A percentile compares a stretch with the other conserved stretches of the same genome.
These are phyloP conservation scores for Stachybotrys elegans DNA, from an alignment of 2,329 filamentous ascomycete species.

Conservation along the genomic window DNA sequence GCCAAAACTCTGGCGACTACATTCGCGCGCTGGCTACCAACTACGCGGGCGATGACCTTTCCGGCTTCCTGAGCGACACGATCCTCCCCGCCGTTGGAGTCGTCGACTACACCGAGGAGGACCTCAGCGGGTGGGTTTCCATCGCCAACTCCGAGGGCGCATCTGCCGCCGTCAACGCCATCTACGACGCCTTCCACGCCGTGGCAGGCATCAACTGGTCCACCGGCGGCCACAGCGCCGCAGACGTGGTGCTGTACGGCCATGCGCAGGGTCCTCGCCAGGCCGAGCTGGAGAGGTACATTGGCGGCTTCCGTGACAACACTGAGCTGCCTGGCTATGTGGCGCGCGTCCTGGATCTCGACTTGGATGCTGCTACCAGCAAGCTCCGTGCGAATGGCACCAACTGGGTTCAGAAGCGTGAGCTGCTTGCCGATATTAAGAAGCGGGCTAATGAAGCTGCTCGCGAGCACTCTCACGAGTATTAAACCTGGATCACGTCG, in stretches of 20 bases:
- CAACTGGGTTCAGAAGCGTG: slow-evolving; percentile 17
- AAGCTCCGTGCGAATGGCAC: slow-evolving; percentile 15
- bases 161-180: slow-evolving; percentile 13
- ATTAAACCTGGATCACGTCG: too few species aligned
- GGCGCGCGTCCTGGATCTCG: slow-evolving; percentile 16
- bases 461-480: background rate
- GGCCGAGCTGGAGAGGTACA: slow-evolving; percentile 9
- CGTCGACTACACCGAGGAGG: slow-evolving; percentile 7
- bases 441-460: slow-evolving; percentile 7
- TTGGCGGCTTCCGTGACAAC: slow-evolving; percentile 20
- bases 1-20: slow-evolving; percentile 12
- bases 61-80: slow-evolving; percentile 8
- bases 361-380: slow-evolving; percentile 14
- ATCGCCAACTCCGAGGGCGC: slow-evolving; percentile 7
- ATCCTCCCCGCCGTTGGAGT: slow-evolving; percentile 14
- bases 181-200: slow-evolving; percentile 30
- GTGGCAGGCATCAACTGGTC: slow-evolving; percentile 23
- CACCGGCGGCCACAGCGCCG: slow-evolving; percentile 12
- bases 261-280: slow-evolving; percentile 6
- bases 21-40: slow-evolving; percentile 7
- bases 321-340: slow-evolving; percentile 19
- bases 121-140: slow-evolving; percentile 7
- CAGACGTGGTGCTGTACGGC: slow-evolving; percentile 16
- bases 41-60: slow-evolving; percentile 11
- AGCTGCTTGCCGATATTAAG: slow-evolving; percentile 10